Evolutionary conservation across 495 filamentous ascomycete genomes (phyloP), one percentile per base, ranked within the genome.

Genomic region (Evansstolkia leycettana): DNA sequence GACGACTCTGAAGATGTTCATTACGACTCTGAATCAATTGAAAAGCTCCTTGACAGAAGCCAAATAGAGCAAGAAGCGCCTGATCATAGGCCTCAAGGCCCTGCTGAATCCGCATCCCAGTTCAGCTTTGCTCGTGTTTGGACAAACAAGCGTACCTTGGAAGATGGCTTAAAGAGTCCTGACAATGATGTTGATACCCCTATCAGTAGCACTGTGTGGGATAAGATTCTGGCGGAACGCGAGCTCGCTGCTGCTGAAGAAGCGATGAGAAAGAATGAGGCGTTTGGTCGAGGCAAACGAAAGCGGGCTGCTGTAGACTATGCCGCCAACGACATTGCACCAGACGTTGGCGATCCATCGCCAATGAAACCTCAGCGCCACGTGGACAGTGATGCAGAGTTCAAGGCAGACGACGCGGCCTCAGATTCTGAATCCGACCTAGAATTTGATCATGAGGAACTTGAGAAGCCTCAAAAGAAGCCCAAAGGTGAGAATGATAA

Each of bases 71-170:
- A 85, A 39, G 82, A 72, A 31, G 52, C 70, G 4, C 53, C 55
- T 7, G 64, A 70, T 7, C n/a, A n/a, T n/a, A n/a, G n/a, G n/a
- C n/a, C n/a, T n/a, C n/a, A n/a, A n/a, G n/a, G n/a, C n/a, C 57
- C 65, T 7, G 64, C 74, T 25, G 68, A 77, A 30, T 70, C 70
- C 15, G 71, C 77, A 1, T 78, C 76, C 2, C 78, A 86, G 31
- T 98, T 95, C 59, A 86, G 79, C 26, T 84, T 87, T 55, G 92
- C 90, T 32, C 73, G 86, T 14, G 80, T 98, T 2, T 98, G 90
- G 90, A 82, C 77, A 8, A 92, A 92, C 48, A 70, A 75, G 38
- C 67, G 62, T 4, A 55, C 69, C n/a, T 51, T 84, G 0, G 73
- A 75, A 12, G 79, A 78, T 10, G 61, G 71, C 2, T 46, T 82